Conservation (phyloP, 768 basidiomycete species). For the Leccinum subtestaceum region DNA sequence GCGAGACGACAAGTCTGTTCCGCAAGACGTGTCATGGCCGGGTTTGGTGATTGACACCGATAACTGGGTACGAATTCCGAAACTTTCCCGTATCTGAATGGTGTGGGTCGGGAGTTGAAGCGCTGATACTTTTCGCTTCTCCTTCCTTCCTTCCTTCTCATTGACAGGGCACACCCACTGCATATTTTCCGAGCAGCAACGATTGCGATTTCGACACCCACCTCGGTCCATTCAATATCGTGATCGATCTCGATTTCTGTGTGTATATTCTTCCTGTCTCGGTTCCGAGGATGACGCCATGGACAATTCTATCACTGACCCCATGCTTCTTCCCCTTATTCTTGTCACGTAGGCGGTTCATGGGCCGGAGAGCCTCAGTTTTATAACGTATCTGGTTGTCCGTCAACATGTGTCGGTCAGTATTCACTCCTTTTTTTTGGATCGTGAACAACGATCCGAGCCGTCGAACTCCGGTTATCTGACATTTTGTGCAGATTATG, state of each 20-base stretch:
- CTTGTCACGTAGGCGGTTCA: slow-evolving; percentile 20
- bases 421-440: background rate
- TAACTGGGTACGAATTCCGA: slow-evolving; percentile 23
- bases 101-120: background rate
- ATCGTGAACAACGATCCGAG: background rate
- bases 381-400: slow-evolving; percentile 25
- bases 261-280: background rate
- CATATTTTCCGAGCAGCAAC: slow-evolving; percentile 55
- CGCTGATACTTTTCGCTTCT: background rate
- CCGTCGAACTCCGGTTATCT: background rate
- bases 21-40: slow-evolving; percentile 31
- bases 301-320: background rate
- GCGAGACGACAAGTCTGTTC: slow-evolving; percentile 28
- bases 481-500: slow-evolving; percentile 23
- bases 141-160: background rate
- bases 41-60: slow-evolving; percentile 16
- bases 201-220: slow-evolving; percentile 54
- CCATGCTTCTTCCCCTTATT: background rate
- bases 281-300: background rate
- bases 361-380: slow-evolving; percentile 26
- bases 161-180: slow-evolving; percentile 53
- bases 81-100: background rate
- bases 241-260: slow-evolving; percentile 50
- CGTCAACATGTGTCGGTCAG: slow-evolving; percentile 28
- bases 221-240: slow-evolving; percentile 54